Conservation (phyloP, 257 asterid genomes). For the Capsicum rhomboideum region DNA sequence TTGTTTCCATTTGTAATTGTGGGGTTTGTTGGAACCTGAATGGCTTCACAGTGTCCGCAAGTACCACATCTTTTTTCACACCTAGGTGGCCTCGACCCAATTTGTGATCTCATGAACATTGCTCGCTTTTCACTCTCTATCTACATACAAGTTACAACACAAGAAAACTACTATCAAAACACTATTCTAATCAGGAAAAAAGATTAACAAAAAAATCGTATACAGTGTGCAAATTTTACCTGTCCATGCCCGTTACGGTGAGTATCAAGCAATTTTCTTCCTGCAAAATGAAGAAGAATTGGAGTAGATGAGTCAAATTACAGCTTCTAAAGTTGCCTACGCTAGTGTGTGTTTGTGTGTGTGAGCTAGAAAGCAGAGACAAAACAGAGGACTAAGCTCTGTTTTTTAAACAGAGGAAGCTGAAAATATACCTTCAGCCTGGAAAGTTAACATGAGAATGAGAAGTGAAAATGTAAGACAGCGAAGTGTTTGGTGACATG, state of each 20-base stretch:
- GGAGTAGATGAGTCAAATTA: not conserved
- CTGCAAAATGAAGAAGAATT: conserved; percentile 28
- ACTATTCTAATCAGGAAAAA: not conserved
- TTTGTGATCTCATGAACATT: conserved; percentile 25
- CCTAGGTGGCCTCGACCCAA: conserved; percentile 84
- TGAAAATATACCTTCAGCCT: conserved; percentile 36
- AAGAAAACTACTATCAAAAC: not conserved
- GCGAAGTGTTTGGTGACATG: conserved; percentile 7
- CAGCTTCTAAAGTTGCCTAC: not conserved
- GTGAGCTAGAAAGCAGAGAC: too few relatives aligned
- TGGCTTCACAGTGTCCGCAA: conserved; percentile 71
- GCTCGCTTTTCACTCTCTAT: conserved; percentile 13
- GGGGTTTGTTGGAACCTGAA: conserved; percentile 77
- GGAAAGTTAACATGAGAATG: conserved; percentile 22
- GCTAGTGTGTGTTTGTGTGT: too few relatives aligned
- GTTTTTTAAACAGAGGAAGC: not conserved
- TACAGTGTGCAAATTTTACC: conserved; percentile 9
- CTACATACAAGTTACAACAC: not conserved
- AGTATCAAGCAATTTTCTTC: conserved; percentile 25
- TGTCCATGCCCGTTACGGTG: conserved; percentile 10
- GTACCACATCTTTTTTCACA: conserved; percentile 57
- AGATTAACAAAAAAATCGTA: not conserved
- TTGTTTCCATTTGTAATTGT: conserved; percentile 18
- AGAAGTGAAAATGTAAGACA: conserved; percentile 20
- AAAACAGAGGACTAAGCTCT: not conserved